These are phyloP conservation scores for Tricholoma sp. DNA, from an alignment of 768 basidiomycete genomes.

Conservation along the genomic window DNA sequence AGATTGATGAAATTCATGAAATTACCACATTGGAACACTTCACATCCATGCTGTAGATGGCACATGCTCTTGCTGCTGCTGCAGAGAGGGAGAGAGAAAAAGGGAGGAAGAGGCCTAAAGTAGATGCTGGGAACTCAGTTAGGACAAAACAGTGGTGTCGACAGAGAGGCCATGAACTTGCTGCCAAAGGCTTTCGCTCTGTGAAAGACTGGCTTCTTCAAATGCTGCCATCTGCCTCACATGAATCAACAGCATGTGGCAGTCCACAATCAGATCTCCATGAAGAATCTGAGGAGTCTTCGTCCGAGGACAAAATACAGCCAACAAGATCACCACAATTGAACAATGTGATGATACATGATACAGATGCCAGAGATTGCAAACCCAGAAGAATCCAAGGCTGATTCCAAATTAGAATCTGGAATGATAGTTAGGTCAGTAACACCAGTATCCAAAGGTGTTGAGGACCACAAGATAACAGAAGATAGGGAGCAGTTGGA, in stretches of 20 bases:
- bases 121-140: slow-evolving; percentile 10
- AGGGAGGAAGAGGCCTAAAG: slow-evolving; percentile 1
- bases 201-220: not conserved
- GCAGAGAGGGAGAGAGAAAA: not conserved
- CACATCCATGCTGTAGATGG: not conserved
- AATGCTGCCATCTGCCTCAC: not conserved
- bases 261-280: not conserved
- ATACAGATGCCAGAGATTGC: too few relatives aligned
- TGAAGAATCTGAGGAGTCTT: too few relatives aligned
- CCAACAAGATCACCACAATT: too few relatives aligned
- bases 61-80: not conserved
- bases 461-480: not conserved
- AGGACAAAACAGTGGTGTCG: slow-evolving; percentile 2
- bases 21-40: not conserved
- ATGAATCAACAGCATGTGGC: not conserved
- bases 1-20: not conserved
- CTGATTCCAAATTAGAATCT: not conserved
- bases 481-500: not conserved
- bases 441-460: not conserved
- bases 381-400: not conserved
- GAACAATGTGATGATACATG: too few relatives aligned
- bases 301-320: too few relatives aligned
- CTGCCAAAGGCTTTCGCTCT: slow-evolving; percentile 3
- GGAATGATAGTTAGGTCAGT: not conserved
- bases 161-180: slow-evolving; percentile 2